phyloP scores from a whole-genome alignment of 495 filamentous ascomycete genomes.

The Cairneyella variabilis region DNA sequence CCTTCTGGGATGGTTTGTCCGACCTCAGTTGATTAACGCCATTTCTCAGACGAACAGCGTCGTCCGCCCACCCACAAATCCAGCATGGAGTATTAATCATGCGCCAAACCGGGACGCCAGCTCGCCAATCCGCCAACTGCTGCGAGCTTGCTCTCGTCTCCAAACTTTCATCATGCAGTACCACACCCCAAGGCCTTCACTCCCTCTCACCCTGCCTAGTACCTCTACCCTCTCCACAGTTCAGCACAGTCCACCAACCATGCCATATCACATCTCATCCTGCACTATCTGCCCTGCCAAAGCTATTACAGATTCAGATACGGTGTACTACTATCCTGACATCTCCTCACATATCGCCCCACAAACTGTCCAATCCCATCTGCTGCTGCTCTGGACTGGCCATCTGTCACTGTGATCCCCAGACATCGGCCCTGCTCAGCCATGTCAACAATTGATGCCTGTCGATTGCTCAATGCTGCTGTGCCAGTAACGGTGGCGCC shows the following conservation, averaged over 20 bases:
- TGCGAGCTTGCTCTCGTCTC: conserved; percentile 7
- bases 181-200: background rate
- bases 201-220: background rate
- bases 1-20: no score
- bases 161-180: conserved; percentile 5
- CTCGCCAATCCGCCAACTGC: background rate
- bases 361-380: background rate
- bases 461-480: background rate
- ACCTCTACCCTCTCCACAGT: background rate
- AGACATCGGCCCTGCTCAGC: background rate
- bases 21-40: no score
- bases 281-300: background rate
- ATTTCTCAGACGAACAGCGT: background rate
- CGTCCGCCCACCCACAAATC: background rate
- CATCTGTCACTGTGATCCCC: background rate
- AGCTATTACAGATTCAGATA: background rate
- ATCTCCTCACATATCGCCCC: background rate
- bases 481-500: conserved; percentile 7
- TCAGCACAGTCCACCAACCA: conserved; percentile 2
- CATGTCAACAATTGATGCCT: conserved; percentile 1
- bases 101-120: conserved; percentile 1
- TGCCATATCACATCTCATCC: background rate
- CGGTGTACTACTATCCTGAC: background rate
- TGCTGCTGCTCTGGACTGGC: background rate
- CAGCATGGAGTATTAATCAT: background rate